Conservation (phyloP, 805 yeast genomes). For the Cyberlindnera maritima region DNA sequence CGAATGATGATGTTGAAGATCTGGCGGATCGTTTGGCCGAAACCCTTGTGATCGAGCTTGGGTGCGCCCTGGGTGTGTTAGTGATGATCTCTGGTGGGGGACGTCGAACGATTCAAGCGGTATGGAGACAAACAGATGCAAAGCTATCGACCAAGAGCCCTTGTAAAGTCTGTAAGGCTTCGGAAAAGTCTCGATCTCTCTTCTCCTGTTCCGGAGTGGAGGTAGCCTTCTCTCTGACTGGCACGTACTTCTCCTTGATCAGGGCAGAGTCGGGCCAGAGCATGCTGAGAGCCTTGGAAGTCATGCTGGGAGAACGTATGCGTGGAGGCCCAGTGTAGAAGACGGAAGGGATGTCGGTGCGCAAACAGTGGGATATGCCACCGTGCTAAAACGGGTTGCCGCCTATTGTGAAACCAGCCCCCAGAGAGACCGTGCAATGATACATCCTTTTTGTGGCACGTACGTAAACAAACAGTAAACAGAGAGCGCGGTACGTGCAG, state of each 20-base stretch:
- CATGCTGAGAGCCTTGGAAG: neutral
- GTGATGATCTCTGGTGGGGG: neutral
- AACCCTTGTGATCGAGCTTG: neutral
- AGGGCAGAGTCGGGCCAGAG: constrained; percentile 12
- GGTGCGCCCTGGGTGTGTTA: neutral
- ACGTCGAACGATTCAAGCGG: neutral
- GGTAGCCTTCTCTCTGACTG: neutral
- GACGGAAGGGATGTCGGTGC: no score
- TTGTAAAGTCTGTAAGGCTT: neutral
- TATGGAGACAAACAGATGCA: constrained; percentile 3
- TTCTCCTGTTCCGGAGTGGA: neutral
- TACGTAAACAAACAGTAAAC: no score
- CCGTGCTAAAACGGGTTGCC: no score
- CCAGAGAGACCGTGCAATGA: no score
- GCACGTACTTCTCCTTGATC: constrained; percentile 10
- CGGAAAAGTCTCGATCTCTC: neutral
- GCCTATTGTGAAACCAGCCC: no score
- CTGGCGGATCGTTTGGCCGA: constrained; percentile 9
- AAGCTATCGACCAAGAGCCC: neutral
- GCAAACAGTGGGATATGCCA: no score
- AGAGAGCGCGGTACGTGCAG: no score
- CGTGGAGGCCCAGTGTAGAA: no score
- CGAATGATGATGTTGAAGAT: constrained; percentile 7
- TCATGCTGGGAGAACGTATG: no score
- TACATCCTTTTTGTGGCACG: no score